Evolutionary conservation across 2,329 filamentous ascomycete species (phyloP).

Genomic region (Diaporthe sp.): DNA sequence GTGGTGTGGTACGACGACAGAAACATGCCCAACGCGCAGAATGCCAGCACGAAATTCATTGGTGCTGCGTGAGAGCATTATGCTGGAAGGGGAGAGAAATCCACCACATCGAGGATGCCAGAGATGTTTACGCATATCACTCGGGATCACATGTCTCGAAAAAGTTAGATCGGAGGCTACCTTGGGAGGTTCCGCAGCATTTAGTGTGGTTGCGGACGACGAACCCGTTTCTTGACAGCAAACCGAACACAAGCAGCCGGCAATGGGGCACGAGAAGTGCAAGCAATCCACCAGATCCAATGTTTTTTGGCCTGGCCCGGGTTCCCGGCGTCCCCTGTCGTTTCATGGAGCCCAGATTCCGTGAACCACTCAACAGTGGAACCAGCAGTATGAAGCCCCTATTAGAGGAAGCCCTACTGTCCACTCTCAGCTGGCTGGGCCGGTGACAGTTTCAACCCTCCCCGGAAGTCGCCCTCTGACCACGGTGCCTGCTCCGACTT

Average conservation of each 20-base stretch:
- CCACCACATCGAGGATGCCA: background rate
- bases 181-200: slow-evolving; percentile 8
- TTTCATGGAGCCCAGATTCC: slow-evolving; percentile 31
- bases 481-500: slow-evolving; percentile 4
- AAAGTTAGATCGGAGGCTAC: slow-evolving; percentile 3
- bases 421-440: slow-evolving; percentile 9
- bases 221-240: slow-evolving; percentile 30
- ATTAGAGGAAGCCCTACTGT: slow-evolving; percentile 27
- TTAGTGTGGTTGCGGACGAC: slow-evolving; percentile 11
- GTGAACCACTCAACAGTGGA: slow-evolving; percentile 25
- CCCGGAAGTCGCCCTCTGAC: background rate
- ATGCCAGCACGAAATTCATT: background rate
- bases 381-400: slow-evolving; percentile 29
- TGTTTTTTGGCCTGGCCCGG: slow-evolving; percentile 29
- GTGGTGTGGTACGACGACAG: background rate
- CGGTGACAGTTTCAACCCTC: slow-evolving; percentile 2
- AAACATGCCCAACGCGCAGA: background rate
- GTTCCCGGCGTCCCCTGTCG: slow-evolving; percentile 23
- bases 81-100: background rate
- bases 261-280: slow-evolving; percentile 29
- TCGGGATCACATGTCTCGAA: slow-evolving; percentile 15
- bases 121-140: background rate
- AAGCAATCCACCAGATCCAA: slow-evolving; percentile 34
- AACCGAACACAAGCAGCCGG: slow-evolving; percentile 26
- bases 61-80: background rate